Percentiles rank a stretch among this genome's conserved stretches.
These are phyloP conservation scores for Penicillium cataractarum DNA, from an alignment of 495 filamentous ascomycete genomes.

Conservation along the genomic window DNA sequence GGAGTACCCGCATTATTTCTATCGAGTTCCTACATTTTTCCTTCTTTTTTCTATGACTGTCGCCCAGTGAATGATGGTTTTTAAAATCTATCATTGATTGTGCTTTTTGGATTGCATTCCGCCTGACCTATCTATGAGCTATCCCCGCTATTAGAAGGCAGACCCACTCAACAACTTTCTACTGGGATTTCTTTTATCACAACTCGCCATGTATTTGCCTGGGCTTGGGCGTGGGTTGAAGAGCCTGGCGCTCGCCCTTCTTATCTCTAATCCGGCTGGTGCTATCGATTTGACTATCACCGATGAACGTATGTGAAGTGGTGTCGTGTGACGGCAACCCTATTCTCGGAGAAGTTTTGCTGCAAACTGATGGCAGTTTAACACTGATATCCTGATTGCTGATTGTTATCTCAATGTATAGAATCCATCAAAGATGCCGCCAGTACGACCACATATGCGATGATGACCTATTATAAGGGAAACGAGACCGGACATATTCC, in stretches of 20 bases:
- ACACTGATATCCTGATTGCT: background rate
- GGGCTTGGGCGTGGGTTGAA: background rate
- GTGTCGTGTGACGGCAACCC: background rate
- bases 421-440: slow-evolving; percentile 70
- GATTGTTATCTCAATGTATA: slow-evolving; percentile 27
- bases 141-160: background rate
- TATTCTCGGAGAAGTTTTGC: background rate
- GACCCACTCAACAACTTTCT: background rate
- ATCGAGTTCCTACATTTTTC: background rate
- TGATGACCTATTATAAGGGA: slow-evolving; percentile 72
- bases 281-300: slow-evolving; percentile 27
- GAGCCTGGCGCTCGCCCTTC: slow-evolving; percentile 7
- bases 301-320: slow-evolving; percentile 22
- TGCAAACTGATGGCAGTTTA: too few species aligned
- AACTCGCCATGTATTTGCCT: slow-evolving; percentile 17
- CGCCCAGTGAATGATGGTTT: background rate
- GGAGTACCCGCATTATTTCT: background rate
- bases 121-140: background rate
- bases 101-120: background rate
- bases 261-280: background rate
- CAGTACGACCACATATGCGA: slow-evolving; percentile 59
- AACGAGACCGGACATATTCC: slow-evolving; percentile 64
- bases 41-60: background rate
- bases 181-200: background rate
- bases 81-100: background rate